Conservation (phyloP, 306 rosid species). For the Fragaria vesca region DNA sequence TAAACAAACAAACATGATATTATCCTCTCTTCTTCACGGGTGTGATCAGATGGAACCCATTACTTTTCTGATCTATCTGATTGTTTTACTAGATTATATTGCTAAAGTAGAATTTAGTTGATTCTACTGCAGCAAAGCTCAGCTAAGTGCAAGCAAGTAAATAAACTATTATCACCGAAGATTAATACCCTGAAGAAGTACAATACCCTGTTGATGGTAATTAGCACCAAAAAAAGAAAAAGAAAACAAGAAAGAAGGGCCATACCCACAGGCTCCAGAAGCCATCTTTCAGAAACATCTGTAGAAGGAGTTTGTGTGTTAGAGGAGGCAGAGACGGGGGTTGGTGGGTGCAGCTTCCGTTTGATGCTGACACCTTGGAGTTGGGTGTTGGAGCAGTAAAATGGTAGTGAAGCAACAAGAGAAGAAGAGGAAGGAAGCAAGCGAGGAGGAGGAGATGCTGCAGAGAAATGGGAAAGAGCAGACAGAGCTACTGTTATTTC, state of each 20-base stretch:
- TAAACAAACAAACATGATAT: no score
- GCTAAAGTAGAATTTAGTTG: background rate
- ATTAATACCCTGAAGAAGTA: no score
- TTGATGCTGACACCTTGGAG: slow-evolving; percentile 18
- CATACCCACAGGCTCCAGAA: slow-evolving; percentile 86
- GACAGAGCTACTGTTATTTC: slow-evolving; percentile 34
- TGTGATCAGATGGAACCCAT: background rate
- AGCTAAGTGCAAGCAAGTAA: background rate
- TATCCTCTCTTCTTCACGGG: no score
- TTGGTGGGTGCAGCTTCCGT: slow-evolving; percentile 13
- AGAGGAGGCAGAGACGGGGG: slow-evolving; percentile 33
- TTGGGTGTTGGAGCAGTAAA: slow-evolving; percentile 29
- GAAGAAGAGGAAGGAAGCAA: slow-evolving; percentile 26
- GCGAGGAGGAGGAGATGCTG: background rate
- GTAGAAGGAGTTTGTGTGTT: slow-evolving; percentile 34
- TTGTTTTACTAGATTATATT: no score
- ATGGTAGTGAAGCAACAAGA: slow-evolving; percentile 32
- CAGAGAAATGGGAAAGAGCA: slow-evolving; percentile 35
- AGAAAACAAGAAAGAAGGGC: background rate
- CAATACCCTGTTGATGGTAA: no score
- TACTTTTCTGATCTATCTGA: no score
- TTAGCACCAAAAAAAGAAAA: background rate
- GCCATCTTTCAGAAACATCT: slow-evolving; percentile 54
- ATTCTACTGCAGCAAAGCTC: background rate
- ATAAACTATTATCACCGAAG: no score